phyloP scores from a whole-genome alignment of 108 stramenopile genomes.

The Cyclotella choctawhatcheeana region DNA sequence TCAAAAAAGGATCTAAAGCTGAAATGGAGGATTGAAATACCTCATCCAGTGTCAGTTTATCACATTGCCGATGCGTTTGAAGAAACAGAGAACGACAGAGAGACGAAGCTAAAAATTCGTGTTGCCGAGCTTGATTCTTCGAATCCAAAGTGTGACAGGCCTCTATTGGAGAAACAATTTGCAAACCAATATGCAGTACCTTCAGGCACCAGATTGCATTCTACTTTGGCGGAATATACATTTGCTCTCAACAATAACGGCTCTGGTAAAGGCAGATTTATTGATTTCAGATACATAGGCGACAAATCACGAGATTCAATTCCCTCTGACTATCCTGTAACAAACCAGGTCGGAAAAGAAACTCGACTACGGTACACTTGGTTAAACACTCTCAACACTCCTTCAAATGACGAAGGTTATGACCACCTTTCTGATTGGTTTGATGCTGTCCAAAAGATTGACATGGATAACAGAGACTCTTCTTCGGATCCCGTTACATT shows the following conservation, averaged over 20 bases:
- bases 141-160: conserved; percentile 16
- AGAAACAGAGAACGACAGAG: conserved; percentile 5
- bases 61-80: conserved; percentile 33
- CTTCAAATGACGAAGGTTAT: not conserved
- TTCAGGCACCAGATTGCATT: not conserved
- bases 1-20: conserved; percentile 2
- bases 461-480: conserved; percentile 21
- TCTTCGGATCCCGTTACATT: conserved; percentile 31
- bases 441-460: conserved; percentile 45
- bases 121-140: conserved; percentile 20
- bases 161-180: conserved; percentile 34
- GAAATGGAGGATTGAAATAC: conserved; percentile 16
- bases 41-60: conserved; percentile 14
- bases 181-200: conserved; percentile 34
- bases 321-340: conserved; percentile 12
- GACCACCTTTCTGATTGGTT: conserved; percentile 12
- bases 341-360: not conserved
- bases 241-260: conserved; percentile 15
- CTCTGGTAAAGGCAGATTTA: conserved; percentile 9
- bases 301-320: not conserved
- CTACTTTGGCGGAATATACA: conserved; percentile 31
- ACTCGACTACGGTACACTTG: conserved; percentile 25
- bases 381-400: conserved; percentile 26
- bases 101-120: conserved; percentile 10
- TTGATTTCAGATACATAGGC: conserved; percentile 7